Evolutionary conservation across 2,329 filamentous ascomycete genomes (phyloP).

Genomic region (Onygena corvina): DNA sequence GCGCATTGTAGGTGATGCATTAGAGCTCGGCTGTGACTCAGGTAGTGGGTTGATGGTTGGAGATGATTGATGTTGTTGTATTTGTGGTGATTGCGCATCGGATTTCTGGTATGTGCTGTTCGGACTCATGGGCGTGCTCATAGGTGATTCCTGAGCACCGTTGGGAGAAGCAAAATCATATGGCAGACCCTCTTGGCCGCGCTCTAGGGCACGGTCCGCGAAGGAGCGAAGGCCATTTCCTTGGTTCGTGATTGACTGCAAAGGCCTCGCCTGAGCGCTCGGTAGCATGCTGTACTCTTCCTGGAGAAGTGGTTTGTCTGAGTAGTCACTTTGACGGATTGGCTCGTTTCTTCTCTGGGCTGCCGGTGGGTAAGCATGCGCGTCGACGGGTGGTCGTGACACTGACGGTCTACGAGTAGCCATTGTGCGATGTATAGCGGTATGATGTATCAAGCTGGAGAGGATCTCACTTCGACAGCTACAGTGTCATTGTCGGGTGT

Average conservation of each 20-base stretch:
- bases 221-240: conserved; percentile 19
- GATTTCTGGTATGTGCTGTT: conserved; percentile 1
- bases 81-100: conserved; percentile 4
- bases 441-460: not conserved
- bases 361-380: not conserved
- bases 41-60: conserved; percentile 6
- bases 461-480: not conserved
- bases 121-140: not conserved
- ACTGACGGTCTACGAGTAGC: not conserved
- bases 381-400: not conserved
- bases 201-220: conserved; percentile 16
- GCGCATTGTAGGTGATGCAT: conserved; percentile 5
- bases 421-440: not conserved
- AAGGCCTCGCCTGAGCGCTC: conserved; percentile 44
- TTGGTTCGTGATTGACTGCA: conserved; percentile 20
- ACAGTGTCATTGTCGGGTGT: not conserved
- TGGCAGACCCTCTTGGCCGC: conserved; percentile 2
- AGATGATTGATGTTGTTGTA: conserved; percentile 7
- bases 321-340: conserved; percentile 6
- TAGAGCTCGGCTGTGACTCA: conserved; percentile 5
- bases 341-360: not conserved
- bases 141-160: not conserved
- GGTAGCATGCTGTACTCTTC: conserved; percentile 51
- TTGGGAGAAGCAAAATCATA: not conserved
- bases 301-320: conserved; percentile 41